Evolutionary conservation across 176 grass and related monocot genomes (phyloP), one percentile per base, ranked within the genome.

Genomic region (Phoenix roebelenii): DNA sequence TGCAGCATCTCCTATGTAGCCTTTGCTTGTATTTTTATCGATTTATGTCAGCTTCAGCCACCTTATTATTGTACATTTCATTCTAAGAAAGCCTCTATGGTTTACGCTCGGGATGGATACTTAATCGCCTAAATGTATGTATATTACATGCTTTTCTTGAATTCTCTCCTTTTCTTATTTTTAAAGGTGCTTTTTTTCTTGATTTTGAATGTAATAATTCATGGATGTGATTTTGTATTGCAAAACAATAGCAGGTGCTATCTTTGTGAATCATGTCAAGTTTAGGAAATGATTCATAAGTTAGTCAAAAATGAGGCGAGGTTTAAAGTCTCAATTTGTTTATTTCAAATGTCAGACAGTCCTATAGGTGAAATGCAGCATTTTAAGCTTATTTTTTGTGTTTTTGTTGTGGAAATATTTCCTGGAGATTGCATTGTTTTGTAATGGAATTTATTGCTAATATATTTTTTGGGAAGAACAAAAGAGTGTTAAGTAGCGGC

Each of bases 91-190:
- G 58, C 7, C 65, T 96, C 1, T 49, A 70, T 52, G 86, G 83
- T 35, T 62, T 96, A 35, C 74, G 74, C 39, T 49, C 58, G 12
- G 86, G 86, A 20, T 77, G 83, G 65, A 64, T 90, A 22, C n/a
- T 75, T 7, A 61, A 71, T 14, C 74, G 30, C 60, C 61, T 87
- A 23, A 96, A 90, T 59, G 91, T 90, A 76, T 29, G 54, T 50
- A 57, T 39, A 54, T 28, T 3, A 16, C 4, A 17, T 1, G 3
- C 51, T 16, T 52, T 52, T 17, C 51, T 52, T 52, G n/a, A 17
- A 52, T 16, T 52, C 51, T 52, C 15, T 52, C 16, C 51, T 52
- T 16, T 52, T 4, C 51, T 52, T 52, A 52, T 18, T 54, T 54
- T 54, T 16, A 54, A 6, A 54, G 6, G 52, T 18, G 18, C 18